These are phyloP conservation scores for Geotrichum australiense DNA, from an alignment of 1,139 yeast genomes.

Conservation along the genomic window DNA sequence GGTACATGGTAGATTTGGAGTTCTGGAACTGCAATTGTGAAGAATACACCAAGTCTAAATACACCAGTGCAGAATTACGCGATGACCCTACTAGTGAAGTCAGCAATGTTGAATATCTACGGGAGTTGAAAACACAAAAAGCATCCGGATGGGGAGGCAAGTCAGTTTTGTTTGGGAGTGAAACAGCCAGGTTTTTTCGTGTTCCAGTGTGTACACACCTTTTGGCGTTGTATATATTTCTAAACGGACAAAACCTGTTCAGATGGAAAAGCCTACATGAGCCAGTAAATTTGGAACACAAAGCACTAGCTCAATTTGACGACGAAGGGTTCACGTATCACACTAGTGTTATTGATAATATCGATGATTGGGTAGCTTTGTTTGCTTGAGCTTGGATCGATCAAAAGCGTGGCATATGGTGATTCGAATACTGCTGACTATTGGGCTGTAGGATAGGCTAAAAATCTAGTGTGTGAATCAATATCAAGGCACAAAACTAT, in stretches of 20 bases:
- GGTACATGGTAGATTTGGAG: conserved; percentile 13
- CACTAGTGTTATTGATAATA: conserved; percentile 1
- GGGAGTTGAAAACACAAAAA: background rate
- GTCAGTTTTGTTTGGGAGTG: too few relatives aligned
- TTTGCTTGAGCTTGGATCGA: background rate
- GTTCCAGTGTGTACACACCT: conserved; percentile 14
- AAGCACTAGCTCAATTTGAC: background rate
- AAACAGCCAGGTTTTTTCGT: background rate
- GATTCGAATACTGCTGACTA: too few relatives aligned
- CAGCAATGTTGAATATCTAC: too few relatives aligned
- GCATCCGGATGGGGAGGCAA: conserved; percentile 8
- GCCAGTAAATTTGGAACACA: too few relatives aligned
- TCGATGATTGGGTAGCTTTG: conserved; percentile 11
- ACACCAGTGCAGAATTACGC: conserved; percentile 6
- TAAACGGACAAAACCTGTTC: conserved; percentile 6
- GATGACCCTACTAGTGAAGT: background rate
- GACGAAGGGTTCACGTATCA: background rate
- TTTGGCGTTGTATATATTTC: conserved; percentile 12
- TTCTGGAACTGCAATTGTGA: conserved; percentile 16
- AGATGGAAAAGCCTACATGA: conserved; percentile 7
- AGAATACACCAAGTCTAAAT: conserved; percentile 15
- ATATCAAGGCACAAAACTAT: too few relatives aligned
- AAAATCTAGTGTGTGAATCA: too few relatives aligned
- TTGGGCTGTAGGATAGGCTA: too few relatives aligned
- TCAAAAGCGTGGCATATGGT: too few relatives aligned